Base-by-base conservation (phyloP, 2,329 filamentous ascomycete genomes). In the Xylariaceae sp. region DNA sequence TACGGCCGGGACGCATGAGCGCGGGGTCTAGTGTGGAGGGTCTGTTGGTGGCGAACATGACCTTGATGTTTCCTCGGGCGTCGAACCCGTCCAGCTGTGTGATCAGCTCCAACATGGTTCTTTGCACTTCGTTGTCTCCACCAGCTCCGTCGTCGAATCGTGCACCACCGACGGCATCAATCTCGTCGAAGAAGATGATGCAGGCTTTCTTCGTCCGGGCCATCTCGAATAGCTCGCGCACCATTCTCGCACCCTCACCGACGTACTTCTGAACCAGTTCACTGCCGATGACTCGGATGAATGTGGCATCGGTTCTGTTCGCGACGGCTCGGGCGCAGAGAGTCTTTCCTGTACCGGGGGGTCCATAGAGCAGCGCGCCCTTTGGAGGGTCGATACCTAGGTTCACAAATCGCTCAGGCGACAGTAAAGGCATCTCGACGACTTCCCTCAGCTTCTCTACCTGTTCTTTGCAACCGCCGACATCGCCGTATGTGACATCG, bases 161-260 rank as follows among this genome's bases (percentile, higher is more conserved):
- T 32, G 92, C 92, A 58, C 92, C 92, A 64, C 92, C 92, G 44
- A 97, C 88, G 39, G 92, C 92, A 67, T 97, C 92, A 52, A 97
- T 93, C 73, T 98, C 93, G 67, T 98, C 93, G 64, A 95, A 95
- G 83, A 98, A 98, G 72, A 98, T 98, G 65, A 98, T 98, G 70
- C 93, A 98, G 1, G 93, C 93, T 73, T 98, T 98, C 80, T 98
- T 98, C 46, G 93, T 97, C 59, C 93, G 84, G 8, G 93, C 93
- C 93, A 98, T 98, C 73, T 98, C 93, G 67, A 98, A 98, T 3
- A 98, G 80, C 73, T 98, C 93, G 61, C 93, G 85, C 17, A 98
- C 93, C 93, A 98, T 98, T 60, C 94, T 83, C 5, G 94, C 93
- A 65, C 93, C 93, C 68, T 98, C 93, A 65, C 93, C 93, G 16